Percentiles rank a stretch among this genome's conserved stretches.
These are phyloP conservation scores for Leccinellum luteum DNA, from an alignment of 768 basidiomycete species.

Conservation along the genomic window DNA sequence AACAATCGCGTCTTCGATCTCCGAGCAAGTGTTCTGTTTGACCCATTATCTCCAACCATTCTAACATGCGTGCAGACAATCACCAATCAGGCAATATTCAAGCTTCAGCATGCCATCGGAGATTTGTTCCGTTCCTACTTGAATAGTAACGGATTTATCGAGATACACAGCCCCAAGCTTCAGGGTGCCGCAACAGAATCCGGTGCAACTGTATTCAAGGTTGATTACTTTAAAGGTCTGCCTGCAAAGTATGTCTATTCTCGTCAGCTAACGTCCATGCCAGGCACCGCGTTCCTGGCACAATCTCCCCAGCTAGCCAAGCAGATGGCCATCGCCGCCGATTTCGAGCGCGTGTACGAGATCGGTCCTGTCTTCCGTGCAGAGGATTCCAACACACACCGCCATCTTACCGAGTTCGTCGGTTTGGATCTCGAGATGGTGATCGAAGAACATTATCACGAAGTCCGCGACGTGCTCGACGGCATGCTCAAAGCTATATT, in stretches of 20 bases:
- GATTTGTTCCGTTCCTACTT: conserved; percentile 85
- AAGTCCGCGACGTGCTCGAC: conserved; percentile 92
- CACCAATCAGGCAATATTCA: conserved; percentile 96
- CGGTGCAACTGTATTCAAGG: conserved; percentile 97
- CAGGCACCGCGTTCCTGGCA: conserved; percentile 88
- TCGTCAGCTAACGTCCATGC: not conserved
- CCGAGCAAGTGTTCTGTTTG: conserved; percentile 51
- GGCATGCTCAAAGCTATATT: conserved; percentile 85
- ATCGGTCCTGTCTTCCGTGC: conserved; percentile 97
- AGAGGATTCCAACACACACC: conserved; percentile 95
- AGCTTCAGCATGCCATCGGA: conserved; percentile 83
- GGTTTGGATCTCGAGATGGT: conserved; percentile 99
- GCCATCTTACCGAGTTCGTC: conserved; percentile 97
- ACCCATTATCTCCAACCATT: not conserved
- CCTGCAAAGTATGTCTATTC: not conserved
- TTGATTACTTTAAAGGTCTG: conserved; percentile 90
- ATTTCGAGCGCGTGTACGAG: conserved; percentile 98
- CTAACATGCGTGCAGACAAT: conserved; percentile 57
- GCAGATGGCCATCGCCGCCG: conserved; percentile 99
- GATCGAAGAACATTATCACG: conserved; percentile 98
- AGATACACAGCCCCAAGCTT: conserved; percentile 97
- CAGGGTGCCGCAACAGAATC: conserved; percentile 97
- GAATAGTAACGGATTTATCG: conserved; percentile 71
- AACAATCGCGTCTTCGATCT: conserved; percentile 95
- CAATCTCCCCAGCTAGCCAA: conserved; percentile 98